Evolutionary conservation across 1,284 basidiomycete genomes (phyloP).

Genomic region (Tetrapyrgos nigripes): DNA sequence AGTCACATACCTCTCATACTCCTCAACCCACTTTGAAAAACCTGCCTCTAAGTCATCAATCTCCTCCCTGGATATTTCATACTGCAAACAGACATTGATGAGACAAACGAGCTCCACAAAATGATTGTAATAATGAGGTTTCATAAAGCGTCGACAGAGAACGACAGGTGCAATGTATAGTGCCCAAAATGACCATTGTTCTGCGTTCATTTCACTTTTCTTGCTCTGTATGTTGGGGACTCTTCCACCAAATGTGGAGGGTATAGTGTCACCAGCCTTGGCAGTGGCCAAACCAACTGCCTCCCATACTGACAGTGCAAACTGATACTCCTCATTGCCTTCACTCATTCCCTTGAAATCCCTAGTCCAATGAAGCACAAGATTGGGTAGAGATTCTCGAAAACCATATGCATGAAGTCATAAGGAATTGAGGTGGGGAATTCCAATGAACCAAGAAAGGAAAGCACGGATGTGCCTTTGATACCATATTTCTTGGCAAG

Average conservation of each 20-base stretch:
- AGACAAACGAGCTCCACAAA: slow-evolving; percentile 47
- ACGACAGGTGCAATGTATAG: slow-evolving; percentile 47
- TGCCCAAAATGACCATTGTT: slow-evolving; percentile 45
- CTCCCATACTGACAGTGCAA: slow-evolving; percentile 41
- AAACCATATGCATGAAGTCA: slow-evolving; percentile 57
- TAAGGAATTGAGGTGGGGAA: slow-evolving; percentile 50
- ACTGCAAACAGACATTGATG: slow-evolving; percentile 46
- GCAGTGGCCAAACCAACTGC: slow-evolving; percentile 42
- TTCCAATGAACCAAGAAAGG: slow-evolving; percentile 37
- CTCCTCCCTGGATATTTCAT: slow-evolving; percentile 41
- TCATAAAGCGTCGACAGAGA: slow-evolving; percentile 34
- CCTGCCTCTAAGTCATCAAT: slow-evolving; percentile 36
- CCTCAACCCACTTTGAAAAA: slow-evolving; percentile 46
- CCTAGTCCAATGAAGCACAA: slow-evolving; percentile 47
- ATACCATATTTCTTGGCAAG: slow-evolving; percentile 45
- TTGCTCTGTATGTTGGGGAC: slow-evolving; percentile 44
- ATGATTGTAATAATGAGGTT: slow-evolving; percentile 46
- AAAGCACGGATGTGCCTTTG: slow-evolving; percentile 45
- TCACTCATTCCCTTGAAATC: slow-evolving; percentile 43
- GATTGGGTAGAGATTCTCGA: slow-evolving; percentile 48
- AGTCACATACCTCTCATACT: slow-evolving; percentile 46
- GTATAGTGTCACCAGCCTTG: slow-evolving; percentile 38
- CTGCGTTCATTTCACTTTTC: slow-evolving; percentile 26
- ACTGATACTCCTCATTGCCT: slow-evolving; percentile 36
- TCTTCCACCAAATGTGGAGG: slow-evolving; percentile 42